Base-by-base conservation (phyloP, 2,329 filamentous ascomycete species). In the Colletotrichum melonis region DNA sequence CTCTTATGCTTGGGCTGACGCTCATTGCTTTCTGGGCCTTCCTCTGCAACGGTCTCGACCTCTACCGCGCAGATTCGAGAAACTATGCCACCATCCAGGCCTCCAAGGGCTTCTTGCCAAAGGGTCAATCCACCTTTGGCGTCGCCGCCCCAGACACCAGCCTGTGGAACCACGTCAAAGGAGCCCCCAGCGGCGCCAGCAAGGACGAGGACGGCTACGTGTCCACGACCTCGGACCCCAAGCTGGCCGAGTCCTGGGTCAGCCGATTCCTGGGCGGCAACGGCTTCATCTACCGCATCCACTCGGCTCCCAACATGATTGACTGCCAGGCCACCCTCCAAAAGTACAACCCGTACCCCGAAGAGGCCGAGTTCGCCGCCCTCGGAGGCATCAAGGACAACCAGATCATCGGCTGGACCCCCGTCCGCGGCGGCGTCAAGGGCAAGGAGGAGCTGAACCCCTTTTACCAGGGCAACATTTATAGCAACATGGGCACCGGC, bases 351-450 rank as follows among this genome's bases (percentile, higher is more conserved):
- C 42, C 38, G 8, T 62, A 14, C 2, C 1, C 30, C 8, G 4
- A 56, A 8, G 32, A 55, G 24, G 16, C 4, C 24, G 63, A 71
- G 55, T 71, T 55, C 46, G 46, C 68, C 3, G 63, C 63, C 6
- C 3, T 67, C 1, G 63, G 62, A 0, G 68, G 68, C 38, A 60
- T 71, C 22, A 67, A 60, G 46, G 30, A 28, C 9, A 49, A 59
- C 22, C 62, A 71, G 32, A 71, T 67, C n/a, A 32, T 71, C 12
- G 19, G 38, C 32, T 66, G 68, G 68, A 67, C 1, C 7, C 55
- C 32, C 16, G n/a, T 59, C 22, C 24, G 9, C 11, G 42, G 54
- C 42, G 28, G 35, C 24, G 42, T 26, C 19, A 30, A 8, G 4
- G 63, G 55, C 2, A 46, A 69, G 35, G 59, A 69, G n/a, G 16